Evolutionary conservation across 106 monocot genomes (phyloP), one percentile per base, ranked within the genome.

Genomic region (Dioscorea zingiberensis): DNA sequence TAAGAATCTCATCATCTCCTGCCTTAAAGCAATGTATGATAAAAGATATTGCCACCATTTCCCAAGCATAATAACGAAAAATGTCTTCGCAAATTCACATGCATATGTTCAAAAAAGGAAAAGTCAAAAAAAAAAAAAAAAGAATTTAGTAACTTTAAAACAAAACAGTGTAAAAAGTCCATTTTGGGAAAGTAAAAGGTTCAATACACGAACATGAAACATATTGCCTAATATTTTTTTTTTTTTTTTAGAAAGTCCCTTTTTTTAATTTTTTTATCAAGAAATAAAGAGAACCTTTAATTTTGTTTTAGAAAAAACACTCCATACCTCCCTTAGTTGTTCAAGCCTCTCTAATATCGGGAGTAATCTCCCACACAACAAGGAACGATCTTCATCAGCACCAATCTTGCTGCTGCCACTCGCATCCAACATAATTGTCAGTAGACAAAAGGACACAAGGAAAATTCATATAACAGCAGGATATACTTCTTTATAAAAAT

Each of bases 281-380:
- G n/a, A n/a, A n/a, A n/a, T n/a, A n/a, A n/a, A n/a, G n/a, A n/a
- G n/a, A n/a, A n/a, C n/a, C n/a, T n/a, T n/a, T n/a, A n/a, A n/a
- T n/a, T n/a, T n/a, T n/a, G 25, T 7, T 25, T 22, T 56, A 21
- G 25, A 17, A 24, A 66, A n/a, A n/a, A n/a, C n/a, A 66, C 21
- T 7, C 47, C 53, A 46, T 81, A 97, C 91, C 95, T 86, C 91
- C 27, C 71, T 72, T 25, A 88, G 69, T 55, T 73, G 91, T 46
- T 97, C 88, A 27, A 88, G 67, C 60, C 80, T 88, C 76, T 97
- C 91, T 62, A 97, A 70, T 27, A 74, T 74, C 62, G 91, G 74
- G 64, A 81, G 83, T 54, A 91, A 47, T 60, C 75, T 81, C 64
- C 59, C 81, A 69, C 88, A 81, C 32, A 97, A 79, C 23, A 69